Conservation (phyloP, 768 basidiomycete species). For the Russula sp. region DNA sequence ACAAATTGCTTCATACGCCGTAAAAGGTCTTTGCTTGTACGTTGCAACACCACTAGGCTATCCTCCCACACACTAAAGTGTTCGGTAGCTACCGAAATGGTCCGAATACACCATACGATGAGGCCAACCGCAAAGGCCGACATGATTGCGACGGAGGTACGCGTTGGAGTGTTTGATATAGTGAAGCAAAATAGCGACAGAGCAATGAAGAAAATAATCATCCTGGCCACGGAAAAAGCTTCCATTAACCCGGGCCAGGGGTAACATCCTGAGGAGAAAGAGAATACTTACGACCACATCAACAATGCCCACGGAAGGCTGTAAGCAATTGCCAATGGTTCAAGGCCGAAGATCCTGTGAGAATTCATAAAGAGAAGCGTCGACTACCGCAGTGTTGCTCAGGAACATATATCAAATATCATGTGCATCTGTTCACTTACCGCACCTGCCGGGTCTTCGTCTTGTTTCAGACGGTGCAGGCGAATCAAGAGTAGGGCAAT, state of each 20-base stretch:
- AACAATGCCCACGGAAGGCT: conserved; percentile 15
- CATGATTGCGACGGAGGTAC: neutral
- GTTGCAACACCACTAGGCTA: neutral
- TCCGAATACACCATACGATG: conserved; percentile 1
- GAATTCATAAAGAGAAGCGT: neutral
- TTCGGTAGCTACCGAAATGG: neutral
- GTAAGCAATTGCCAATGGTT: conserved; percentile 12
- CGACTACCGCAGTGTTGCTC: neutral
- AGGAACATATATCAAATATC: neutral
- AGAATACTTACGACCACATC: conserved; percentile 13
- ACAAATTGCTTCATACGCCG: neutral
- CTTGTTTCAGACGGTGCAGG: conserved; percentile 9
- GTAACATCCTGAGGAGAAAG: neutral
- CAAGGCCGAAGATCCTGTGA: conserved; percentile 2
- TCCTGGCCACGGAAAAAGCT: neutral
- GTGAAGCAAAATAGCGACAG: conserved; percentile 12
- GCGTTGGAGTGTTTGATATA: conserved; percentile 4
- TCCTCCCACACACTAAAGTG: neutral
- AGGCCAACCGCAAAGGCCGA: neutral
- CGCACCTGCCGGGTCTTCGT: conserved; percentile 7
- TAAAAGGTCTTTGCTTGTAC: neutral
- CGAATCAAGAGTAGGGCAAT: conserved; percentile 13
- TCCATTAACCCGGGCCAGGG: neutral
- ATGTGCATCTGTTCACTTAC: neutral
- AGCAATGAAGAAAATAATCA: conserved; percentile 12